Evolutionary conservation across 2,329 filamentous ascomycete genomes (phyloP), one percentile per base, ranked within the genome.

Genomic region (Diaporthe velutina): DNA sequence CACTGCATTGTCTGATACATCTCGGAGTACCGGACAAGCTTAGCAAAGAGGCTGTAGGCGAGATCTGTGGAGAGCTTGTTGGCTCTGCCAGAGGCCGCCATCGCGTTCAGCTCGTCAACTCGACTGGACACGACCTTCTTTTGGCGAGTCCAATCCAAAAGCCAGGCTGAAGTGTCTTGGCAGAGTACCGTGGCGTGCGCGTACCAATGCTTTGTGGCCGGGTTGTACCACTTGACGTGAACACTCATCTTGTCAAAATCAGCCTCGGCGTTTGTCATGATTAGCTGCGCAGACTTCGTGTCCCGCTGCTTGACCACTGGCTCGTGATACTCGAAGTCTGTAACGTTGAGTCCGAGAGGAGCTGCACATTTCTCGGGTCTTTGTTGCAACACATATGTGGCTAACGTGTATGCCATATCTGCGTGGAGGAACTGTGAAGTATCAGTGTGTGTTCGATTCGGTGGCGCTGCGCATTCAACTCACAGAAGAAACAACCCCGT

Each of bases 321-420:
- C 13, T 70, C 67, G 35, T 70, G 67, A 38, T 70, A 70, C 50
- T 70, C 67, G 19, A 70, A 70, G 12, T 57, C n/a, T 8, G 67
- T 22, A 2, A 57, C 67, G 35, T 55, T 70, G 50, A 70, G 30
- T 30, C 48, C 33, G 35, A 38, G 66, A 12, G 45, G 19, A 42
- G n/a, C 33, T 15, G 13, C 25, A 10, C 7, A 15, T 3, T 30
- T 50, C 33, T 25, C 42, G 48, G 66, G 42, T 22, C 28, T 33
- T 28, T 19, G 22, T 35, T 70, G 35, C 48, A 52, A 52, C 2
- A 52, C 48, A 25, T 52, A 52, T 52, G 22, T 52, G 10, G 67
- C 50, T 19, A 70, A 17, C 2, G 67, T 57, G 15, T 25, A 70
- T 45, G 67, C 67, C 52, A 70, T 70, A 28, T 70, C 67, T 4